Percentiles rank a stretch among this genome's conserved stretches.
phyloP scores from a whole-genome alignment of 208 protist genomes.

The Balamuthia mandrillaris region DNA sequence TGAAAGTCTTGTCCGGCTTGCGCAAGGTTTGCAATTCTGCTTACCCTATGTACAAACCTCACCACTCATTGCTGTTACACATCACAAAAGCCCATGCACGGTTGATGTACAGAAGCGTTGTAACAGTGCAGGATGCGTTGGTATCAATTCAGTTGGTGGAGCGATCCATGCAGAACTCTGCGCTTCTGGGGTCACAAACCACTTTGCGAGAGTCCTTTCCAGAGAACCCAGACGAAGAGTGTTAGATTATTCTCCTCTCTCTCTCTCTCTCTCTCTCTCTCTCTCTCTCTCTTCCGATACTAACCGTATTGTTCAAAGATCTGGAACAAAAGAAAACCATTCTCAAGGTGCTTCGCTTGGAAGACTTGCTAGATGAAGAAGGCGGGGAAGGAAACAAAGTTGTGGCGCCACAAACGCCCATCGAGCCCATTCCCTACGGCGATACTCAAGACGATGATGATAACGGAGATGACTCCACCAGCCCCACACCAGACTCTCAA shows the following conservation, averaged over 20 bases:
- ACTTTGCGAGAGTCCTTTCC: conserved; percentile 65
- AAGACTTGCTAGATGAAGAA: background rate
- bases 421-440: no score
- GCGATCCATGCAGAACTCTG: conserved; percentile 52
- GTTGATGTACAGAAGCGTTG: conserved; percentile 76
- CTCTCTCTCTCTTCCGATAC: conserved; percentile 23
- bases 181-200: conserved; percentile 30
- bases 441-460: background rate
- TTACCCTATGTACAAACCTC: background rate
- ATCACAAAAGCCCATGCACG: conserved; percentile 89
- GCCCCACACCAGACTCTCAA: background rate
- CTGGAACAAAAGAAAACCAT: background rate
- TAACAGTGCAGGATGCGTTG: conserved; percentile 69
- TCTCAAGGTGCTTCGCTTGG: background rate
- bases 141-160: conserved; percentile 68
- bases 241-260: conserved; percentile 3
- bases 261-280: background rate
- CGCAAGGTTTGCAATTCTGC: conserved; percentile 70
- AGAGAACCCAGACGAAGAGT: conserved; percentile 66
- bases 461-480: background rate
- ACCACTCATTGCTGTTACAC: conserved; percentile 50
- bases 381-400: no score
- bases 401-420: no score
- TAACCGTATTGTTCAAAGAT: background rate
- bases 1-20: conserved; percentile 84